A percentile compares a stretch with the other conserved stretches of the same genome.
Conservation (phyloP, 176 grass and related monocot species). For the Hsuehochloa calcarea region DNA sequence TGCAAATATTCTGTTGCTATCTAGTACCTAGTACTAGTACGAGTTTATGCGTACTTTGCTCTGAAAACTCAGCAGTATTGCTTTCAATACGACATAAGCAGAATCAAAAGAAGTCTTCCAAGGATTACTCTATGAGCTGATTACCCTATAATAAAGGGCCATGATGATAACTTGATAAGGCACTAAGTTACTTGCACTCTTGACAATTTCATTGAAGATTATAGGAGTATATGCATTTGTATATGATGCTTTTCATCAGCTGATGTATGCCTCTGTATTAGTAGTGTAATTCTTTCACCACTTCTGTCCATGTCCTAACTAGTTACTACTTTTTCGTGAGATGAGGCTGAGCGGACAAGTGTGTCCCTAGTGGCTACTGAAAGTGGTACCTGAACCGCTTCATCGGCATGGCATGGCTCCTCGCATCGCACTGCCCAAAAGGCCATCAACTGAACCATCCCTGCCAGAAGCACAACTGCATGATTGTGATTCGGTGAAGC, state of each 20-base stretch:
- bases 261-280: background rate
- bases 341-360: background rate
- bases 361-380: constrained; percentile 28
- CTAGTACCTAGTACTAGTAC: background rate
- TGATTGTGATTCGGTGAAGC: constrained; percentile 30
- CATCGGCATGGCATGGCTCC: constrained; percentile 27
- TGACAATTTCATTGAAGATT: background rate
- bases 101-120: constrained; percentile 20
- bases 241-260: background rate
- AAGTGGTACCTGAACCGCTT: constrained; percentile 41
- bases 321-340: background rate
- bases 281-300: background rate
- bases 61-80: background rate
- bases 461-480: constrained; percentile 18
- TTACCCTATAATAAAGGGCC: background rate
- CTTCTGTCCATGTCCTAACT: background rate
- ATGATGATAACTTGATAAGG: background rate
- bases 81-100: constrained; percentile 31
- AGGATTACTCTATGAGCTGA: background rate
- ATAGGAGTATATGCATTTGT: background rate
- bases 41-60: constrained; percentile 20
- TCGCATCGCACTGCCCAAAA: constrained; percentile 23
- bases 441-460: constrained; percentile 36
- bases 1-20: background rate
- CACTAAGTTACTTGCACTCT: background rate